Evolutionary conservation across 2,329 filamentous ascomycete genomes (phyloP).

Genomic region (Myotisia sp.): DNA sequence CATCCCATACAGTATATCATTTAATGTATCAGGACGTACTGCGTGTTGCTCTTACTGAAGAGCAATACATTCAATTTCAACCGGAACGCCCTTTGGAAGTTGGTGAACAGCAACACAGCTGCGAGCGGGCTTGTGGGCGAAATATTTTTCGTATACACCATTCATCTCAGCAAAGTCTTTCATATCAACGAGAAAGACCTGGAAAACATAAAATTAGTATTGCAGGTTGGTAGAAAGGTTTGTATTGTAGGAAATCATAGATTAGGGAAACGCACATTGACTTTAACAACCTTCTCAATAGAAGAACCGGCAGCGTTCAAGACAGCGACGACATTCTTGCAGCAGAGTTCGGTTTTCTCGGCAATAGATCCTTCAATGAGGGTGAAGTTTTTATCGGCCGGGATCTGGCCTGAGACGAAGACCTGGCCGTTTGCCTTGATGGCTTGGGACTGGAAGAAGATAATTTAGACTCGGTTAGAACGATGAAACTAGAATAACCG

Average conservation of each 20-base stretch:
- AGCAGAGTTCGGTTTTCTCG: conserved; percentile 56
- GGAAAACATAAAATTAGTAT: background rate
- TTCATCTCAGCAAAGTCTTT: conserved; percentile 72
- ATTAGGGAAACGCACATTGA: conserved; percentile 38
- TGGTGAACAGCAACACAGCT: conserved; percentile 50
- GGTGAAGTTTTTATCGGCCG: conserved; percentile 47
- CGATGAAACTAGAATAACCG: conserved; percentile 3
- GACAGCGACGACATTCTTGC: conserved; percentile 70
- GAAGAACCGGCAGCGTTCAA: conserved; percentile 67
- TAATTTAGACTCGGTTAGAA: too few species aligned
- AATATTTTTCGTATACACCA: conserved; percentile 56
- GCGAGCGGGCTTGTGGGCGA: conserved; percentile 48
- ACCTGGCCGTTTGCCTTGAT: conserved; percentile 54
- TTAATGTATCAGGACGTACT: background rate
- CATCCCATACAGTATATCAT: background rate
- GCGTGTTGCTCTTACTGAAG: conserved; percentile 17
- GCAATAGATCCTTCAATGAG: conserved; percentile 51
- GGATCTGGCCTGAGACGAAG: conserved; percentile 65
- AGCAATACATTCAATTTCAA: conserved; percentile 53
- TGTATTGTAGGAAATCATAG: background rate
- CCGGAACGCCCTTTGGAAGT: conserved; percentile 49
- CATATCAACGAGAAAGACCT: conserved; percentile 86
- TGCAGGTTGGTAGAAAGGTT: background rate
- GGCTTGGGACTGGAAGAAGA: conserved; percentile 37
- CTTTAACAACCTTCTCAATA: conserved; percentile 73